Evolutionary conservation across 1,139 yeast species (phyloP), one percentile per base, ranked within the genome.

Genomic region (Debaryomycetaceae sp.): DNA sequence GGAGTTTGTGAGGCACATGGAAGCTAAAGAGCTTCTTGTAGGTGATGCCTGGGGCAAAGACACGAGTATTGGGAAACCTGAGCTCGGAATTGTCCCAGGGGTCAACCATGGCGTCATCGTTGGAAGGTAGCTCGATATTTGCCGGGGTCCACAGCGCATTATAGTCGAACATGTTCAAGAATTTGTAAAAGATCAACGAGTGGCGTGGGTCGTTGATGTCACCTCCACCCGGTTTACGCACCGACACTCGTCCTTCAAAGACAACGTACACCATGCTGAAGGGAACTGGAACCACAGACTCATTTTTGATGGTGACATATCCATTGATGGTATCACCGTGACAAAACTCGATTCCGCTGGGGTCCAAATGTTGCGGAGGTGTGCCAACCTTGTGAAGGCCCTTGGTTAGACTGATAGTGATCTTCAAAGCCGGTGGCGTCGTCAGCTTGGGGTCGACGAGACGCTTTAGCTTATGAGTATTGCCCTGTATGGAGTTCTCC

Each of bases 221-320:
- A 9, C 43, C 30, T 37, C 40, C 45, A 16, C 20, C 27, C 5
- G 34, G 42, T 30, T 51, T 34, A 31, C 45, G 35, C 37, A 46
- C 46, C 32, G 43, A 34, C 32, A 49, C 35, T 29, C 44, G 49
- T 1, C 83, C 83, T 46, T 78, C 83, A 21, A 78, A 51, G 2
- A 78, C 70, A 9, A 77, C 79, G 29, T 71, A 62, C 42, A 77
- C 65, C 73, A 72, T 72, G 40, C 75, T 78, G 42, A 75, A 78
- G 7, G 67, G 67, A 3, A 77, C 48, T 0, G 61, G 57, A 10
- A 53, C 45, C 1, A 49, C 24, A 0, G 76, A 54, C 10, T 47
- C 52, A 46, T 77, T 78, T 24, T 60, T 53, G 10, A 77, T 53
- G 3, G 62, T 52, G 18, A 74, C 59, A 43, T 64, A 71, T 1